These are phyloP conservation scores for Fusarium sp. DNA, from an alignment of 2,329 filamentous ascomycete genomes.

Conservation along the genomic window DNA sequence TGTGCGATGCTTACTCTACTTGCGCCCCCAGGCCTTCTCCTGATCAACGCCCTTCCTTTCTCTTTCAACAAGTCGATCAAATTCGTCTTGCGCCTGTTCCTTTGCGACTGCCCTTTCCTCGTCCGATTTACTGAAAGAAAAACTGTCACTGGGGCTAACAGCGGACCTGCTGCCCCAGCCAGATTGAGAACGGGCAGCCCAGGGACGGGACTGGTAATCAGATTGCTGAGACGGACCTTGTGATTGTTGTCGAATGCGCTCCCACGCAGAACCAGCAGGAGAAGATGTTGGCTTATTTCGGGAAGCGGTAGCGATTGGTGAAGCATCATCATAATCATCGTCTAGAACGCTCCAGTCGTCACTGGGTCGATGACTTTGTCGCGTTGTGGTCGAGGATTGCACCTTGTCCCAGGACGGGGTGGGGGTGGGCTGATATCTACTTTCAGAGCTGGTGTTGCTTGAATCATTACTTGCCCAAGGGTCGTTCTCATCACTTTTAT, in stretches of 20 bases:
- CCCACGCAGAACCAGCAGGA: conserved; percentile 53
- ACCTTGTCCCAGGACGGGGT: conserved; percentile 12
- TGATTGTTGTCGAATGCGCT: conserved; percentile 52
- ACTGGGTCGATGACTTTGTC: conserved; percentile 16
- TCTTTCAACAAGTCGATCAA: conserved; percentile 58
- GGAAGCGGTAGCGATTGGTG: conserved; percentile 51
- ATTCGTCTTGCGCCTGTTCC: conserved; percentile 60
- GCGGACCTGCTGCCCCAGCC: conserved; percentile 44
- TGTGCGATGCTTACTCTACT: background rate
- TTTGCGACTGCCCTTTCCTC: conserved; percentile 52
- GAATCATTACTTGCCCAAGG: conserved; percentile 9
- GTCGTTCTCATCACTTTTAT: conserved; percentile 6
- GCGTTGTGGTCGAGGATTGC: background rate
- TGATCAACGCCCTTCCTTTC: conserved; percentile 51
- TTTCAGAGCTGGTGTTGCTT: background rate
- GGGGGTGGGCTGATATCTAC: background rate
- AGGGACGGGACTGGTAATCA: conserved; percentile 22
- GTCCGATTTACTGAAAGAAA: conserved; percentile 49
- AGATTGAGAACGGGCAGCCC: conserved; percentile 25
- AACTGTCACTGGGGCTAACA: conserved; percentile 41
- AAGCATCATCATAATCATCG: conserved; percentile 55
- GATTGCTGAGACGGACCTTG: conserved; percentile 32
- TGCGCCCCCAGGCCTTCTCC: conserved; percentile 39
- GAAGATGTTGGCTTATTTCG: conserved; percentile 29
- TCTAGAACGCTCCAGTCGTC: conserved; percentile 41